These are phyloP conservation scores for Dryas drummondii DNA, from an alignment of 306 rosid species.

Conservation along the genomic window DNA sequence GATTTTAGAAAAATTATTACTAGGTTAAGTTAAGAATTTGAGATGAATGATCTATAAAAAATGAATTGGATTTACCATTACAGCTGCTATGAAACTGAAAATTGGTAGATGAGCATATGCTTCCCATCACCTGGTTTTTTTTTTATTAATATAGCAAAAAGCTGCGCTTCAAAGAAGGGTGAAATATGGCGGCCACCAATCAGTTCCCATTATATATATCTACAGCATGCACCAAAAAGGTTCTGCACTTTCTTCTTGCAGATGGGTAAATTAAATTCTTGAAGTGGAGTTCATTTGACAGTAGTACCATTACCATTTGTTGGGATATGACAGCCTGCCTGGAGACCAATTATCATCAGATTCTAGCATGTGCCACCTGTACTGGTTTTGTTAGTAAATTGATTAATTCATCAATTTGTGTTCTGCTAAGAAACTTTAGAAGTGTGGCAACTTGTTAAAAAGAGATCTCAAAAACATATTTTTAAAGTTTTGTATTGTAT, in stretches of 20 bases:
- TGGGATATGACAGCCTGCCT: background rate
- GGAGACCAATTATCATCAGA: no score
- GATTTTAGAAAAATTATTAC: no score
- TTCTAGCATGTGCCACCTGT: background rate
- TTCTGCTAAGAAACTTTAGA: background rate
- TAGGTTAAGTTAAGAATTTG: no score
- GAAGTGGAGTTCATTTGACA: background rate
- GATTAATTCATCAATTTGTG: background rate
- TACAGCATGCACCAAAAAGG: background rate
- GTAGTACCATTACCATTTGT: background rate
- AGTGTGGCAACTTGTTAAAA: slow-evolving; percentile 7
- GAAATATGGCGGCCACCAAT: background rate
- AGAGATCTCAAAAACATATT: background rate
- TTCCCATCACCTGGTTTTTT: background rate
- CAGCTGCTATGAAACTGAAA: background rate
- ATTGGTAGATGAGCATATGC: no score
- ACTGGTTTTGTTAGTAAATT: background rate
- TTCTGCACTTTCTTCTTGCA: background rate
- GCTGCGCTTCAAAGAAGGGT: background rate
- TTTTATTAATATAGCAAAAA: background rate
- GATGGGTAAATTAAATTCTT: background rate
- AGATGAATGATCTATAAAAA: no score
- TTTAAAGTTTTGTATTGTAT: no score
- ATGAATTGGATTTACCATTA: background rate
- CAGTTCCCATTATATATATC: background rate